A percentile compares a stretch with the other conserved stretches of the same genome.
phyloP scores from a whole-genome alignment of 331 rosid species.

The Acacia concinna region DNA sequence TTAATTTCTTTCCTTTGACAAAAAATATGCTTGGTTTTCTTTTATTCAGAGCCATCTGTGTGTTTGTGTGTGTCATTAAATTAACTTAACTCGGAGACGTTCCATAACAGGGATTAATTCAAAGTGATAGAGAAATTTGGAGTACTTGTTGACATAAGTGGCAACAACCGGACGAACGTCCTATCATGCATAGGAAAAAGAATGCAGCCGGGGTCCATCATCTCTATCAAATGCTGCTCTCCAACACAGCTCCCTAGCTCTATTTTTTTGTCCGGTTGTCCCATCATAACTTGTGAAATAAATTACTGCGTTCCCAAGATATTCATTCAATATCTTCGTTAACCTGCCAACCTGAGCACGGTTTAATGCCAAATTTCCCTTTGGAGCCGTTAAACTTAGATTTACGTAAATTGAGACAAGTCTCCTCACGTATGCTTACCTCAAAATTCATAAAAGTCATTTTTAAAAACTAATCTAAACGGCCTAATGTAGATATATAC shows the following conservation, averaged over 20 bases:
- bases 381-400: too few species aligned
- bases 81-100: background rate
- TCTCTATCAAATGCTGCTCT: constrained; percentile 27
- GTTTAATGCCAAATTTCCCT: background rate
- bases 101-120: background rate
- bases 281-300: constrained; percentile 4
- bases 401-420: too few species aligned
- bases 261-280: background rate
- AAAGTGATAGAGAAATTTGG: background rate
- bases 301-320: background rate
- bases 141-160: constrained; percentile 9
- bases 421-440: too few species aligned
- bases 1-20: background rate
- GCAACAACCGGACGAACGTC: background rate
- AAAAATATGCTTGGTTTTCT: background rate
- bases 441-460: too few species aligned
- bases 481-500: background rate
- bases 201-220: background rate
- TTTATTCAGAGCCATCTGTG: background rate
- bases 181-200: background rate
- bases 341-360: background rate
- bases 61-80: background rate
- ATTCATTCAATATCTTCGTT: background rate
- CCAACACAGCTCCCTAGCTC: constrained; percentile 1
- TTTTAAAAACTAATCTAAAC: too few species aligned